Conservation (phyloP, 441 rosid genomes). For the Breynia disticha region DNA sequence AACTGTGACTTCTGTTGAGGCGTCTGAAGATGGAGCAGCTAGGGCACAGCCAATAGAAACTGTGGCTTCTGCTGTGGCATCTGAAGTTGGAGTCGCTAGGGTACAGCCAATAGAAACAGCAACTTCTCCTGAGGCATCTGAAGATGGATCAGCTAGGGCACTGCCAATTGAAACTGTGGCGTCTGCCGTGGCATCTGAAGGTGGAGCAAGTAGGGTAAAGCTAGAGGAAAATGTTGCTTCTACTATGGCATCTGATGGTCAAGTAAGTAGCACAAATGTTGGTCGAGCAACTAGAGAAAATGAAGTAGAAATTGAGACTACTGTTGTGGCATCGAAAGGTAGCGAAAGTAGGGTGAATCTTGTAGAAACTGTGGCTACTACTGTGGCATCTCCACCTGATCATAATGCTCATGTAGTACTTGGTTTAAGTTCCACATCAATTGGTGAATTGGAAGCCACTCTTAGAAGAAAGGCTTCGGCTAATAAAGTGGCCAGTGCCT, state of each 20-base stretch:
- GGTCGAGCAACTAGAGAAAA: too few relatives aligned
- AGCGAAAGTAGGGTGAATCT: slow-evolving; percentile 10
- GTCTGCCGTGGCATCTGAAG: not conserved
- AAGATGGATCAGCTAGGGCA: too few relatives aligned
- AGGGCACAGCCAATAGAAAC: too few relatives aligned
- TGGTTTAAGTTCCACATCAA: not conserved
- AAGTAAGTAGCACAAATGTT: too few relatives aligned
- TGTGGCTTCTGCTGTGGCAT: too few relatives aligned
- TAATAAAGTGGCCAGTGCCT: slow-evolving; percentile 14
- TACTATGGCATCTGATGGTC: not conserved
- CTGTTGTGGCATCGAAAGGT: slow-evolving; percentile 2
- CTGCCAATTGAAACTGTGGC: too few relatives aligned
- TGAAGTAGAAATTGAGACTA: too few relatives aligned
- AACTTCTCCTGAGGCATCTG: too few relatives aligned
- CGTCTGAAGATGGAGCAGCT: not conserved
- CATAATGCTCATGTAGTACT: not conserved
- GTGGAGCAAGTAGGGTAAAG: slow-evolving; percentile 12
- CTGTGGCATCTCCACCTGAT: not conserved
- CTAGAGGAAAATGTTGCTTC: slow-evolving; percentile 10
- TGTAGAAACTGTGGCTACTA: slow-evolving; percentile 8
- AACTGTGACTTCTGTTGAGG: too few relatives aligned
- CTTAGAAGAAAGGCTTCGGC: not conserved
- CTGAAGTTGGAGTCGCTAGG: too few relatives aligned
- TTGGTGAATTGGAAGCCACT: not conserved
- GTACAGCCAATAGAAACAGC: too few relatives aligned